Base-by-base conservation (phyloP, 202 grass and related monocot species). In the Dendrocalamus latiflorus region DNA sequence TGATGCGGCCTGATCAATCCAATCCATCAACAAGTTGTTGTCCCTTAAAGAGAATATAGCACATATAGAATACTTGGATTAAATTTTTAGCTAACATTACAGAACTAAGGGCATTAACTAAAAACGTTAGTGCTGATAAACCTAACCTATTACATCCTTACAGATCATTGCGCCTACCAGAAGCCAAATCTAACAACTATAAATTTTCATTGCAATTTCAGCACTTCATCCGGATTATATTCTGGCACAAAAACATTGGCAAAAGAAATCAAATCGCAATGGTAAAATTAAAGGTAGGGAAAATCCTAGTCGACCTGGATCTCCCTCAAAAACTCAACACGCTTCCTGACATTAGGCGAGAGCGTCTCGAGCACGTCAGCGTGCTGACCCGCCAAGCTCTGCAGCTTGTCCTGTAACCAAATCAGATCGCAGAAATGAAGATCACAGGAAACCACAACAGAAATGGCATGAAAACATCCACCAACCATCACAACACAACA, bases 371-470 rank as follows among this genome's bases (percentile, higher is more conserved):
- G 74, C 45, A 94, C 61, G 58, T 96, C 87, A 0, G 88, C 79
- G 48, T 99, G 96, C 64, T 89, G 83, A 47, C 91, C 97, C 16
- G 97, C 93, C 76, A 99, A 79, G 49, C 93, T 91, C 90, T 99
- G 91, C 59, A 99, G 83, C 85, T 95, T 98, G 56, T 91, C 90
- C 95, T 98, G 89, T 70, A 74, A 78, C 15, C 68, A 53, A 60
- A 86, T 49, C 68, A 82, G 60, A 86, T 70, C 34, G 41, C 48
- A 50, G 1, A 44, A 57, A 80, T 50, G 49, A 74, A 37, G 44
- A 51, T 13, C 17, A 67, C 34, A 70, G 18, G 21, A 74, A n/a
- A 33, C 0, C 2, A 12, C 15, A 64, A 9, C 16, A 30, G 17
- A 54, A 4, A 53, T 1, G 34, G 15, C 25, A 88, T 5, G 16